These are phyloP conservation scores for Yarrowia bubula DNA, from an alignment of 805 yeast genomes.

Conservation along the genomic window DNA sequence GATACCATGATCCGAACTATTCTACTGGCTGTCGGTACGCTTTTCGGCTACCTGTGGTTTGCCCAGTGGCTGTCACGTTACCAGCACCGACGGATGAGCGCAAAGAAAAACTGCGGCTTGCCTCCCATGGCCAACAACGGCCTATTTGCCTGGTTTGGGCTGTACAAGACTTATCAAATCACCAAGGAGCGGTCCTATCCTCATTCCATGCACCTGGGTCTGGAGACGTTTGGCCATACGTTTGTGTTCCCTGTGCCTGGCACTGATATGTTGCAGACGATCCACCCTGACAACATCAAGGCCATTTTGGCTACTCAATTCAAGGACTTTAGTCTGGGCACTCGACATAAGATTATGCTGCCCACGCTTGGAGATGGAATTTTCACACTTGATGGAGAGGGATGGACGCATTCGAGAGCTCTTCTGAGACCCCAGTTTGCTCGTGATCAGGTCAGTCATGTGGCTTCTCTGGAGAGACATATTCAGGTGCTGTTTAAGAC, in stretches of 20 bases:
- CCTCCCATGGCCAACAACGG: conserved; percentile 3
- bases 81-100: not conserved
- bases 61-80: conserved; percentile 6
- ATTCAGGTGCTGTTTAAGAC: conserved; percentile 30
- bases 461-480: conserved; percentile 36
- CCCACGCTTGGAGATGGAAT: conserved; percentile 41
- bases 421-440: conserved; percentile 42
- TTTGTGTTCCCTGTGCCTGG: conserved; percentile 18
- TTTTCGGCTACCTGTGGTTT: conserved; percentile 5
- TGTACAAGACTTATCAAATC: conserved; percentile 13
- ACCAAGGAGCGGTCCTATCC: not conserved
- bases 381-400: conserved; percentile 40
- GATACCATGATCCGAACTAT: not conserved
- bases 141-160: conserved; percentile 5
- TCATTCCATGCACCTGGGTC: not conserved
- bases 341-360: conserved; percentile 33
- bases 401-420: conserved; percentile 42
- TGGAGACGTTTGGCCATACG: conserved; percentile 12
- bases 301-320: conserved; percentile 39
- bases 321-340: conserved; percentile 37
- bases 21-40: not conserved
- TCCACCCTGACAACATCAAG: conserved; percentile 40
- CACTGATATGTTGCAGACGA: conserved; percentile 31
- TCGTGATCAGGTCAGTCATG: conserved; percentile 38
- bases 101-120: conserved; percentile 10